A percentile compares a stretch with the other conserved stretches of the same genome.
Conservation (phyloP, 2,329 filamentous ascomycete genomes). For the Epichloe brachyelytri region DNA sequence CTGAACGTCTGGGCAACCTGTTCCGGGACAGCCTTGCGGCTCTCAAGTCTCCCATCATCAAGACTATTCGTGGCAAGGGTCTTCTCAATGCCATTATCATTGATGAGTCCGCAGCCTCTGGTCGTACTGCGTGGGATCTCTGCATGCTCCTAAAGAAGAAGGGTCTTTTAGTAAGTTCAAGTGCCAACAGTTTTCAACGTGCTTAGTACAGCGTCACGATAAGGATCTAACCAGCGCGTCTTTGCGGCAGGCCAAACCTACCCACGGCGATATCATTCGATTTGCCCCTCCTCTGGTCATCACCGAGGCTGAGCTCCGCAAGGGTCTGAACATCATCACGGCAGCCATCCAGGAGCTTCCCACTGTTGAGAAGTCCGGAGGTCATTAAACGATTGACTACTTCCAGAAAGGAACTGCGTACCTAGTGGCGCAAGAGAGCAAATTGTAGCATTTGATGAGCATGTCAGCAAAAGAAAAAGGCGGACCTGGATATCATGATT, state of each 20-base stretch:
- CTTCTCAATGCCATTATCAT: constrained; percentile 93
- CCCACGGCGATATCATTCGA: constrained; percentile 95
- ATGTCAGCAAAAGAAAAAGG: background rate
- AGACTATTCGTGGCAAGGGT: constrained; percentile 78
- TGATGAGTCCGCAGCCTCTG: constrained; percentile 73
- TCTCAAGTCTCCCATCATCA: constrained; percentile 70
- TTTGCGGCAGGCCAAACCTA: constrained; percentile 72
- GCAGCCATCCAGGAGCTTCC: constrained; percentile 75
- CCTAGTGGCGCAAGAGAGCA: constrained; percentile 9
- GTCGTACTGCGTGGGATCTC: constrained; percentile 88
- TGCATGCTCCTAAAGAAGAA: constrained; percentile 94
- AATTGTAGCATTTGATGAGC: constrained; percentile 11
- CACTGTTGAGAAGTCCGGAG: constrained; percentile 27
- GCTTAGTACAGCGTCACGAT: background rate
- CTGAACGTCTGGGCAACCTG: constrained; percentile 65
- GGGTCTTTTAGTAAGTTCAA: constrained; percentile 63
- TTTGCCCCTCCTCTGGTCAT: constrained; percentile 95
- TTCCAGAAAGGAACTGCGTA: background rate
- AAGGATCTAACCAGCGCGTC: background rate
- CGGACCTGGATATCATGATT: background rate
- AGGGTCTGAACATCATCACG: constrained; percentile 66
- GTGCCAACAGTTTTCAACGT: background rate
- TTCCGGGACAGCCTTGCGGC: constrained; percentile 70
- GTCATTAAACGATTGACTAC: constrained; percentile 18
- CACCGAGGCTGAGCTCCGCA: constrained; percentile 70